Percentiles rank a stretch among this genome's conserved stretches.
Evolutionary conservation across 2,329 filamentous ascomycete genomes (phyloP).

Genomic region (Botrytis porri): DNA sequence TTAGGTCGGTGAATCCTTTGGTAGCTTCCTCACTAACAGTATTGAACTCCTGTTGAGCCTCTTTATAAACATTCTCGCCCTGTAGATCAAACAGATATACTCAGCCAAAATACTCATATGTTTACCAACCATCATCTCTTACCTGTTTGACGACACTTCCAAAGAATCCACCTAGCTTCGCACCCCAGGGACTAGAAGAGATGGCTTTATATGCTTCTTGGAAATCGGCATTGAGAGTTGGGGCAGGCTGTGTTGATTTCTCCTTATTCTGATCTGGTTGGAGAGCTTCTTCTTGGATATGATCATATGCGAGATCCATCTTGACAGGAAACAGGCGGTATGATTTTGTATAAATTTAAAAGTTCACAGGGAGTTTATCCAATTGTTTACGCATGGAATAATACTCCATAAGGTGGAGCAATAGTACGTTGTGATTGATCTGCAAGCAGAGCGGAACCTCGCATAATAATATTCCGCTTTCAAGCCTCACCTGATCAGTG

Average conservation of each 20-base stretch:
- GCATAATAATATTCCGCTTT: conserved; percentile 1
- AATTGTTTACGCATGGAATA: background rate
- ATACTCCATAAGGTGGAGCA: conserved; percentile 1
- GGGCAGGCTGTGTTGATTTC: conserved; percentile 44
- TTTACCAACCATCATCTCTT: conserved; percentile 32
- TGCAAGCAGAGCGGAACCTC: conserved; percentile 6
- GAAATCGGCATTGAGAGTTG: conserved; percentile 78
- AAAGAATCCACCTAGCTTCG: conserved; percentile 81
- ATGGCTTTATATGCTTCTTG: conserved; percentile 96
- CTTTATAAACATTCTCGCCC: conserved; percentile 79
- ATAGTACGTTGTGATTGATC: conserved; percentile 1
- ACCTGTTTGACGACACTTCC: conserved; percentile 93
- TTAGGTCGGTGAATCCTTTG: conserved; percentile 72
- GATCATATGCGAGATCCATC: conserved; percentile 98
- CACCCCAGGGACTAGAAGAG: conserved; percentile 87
- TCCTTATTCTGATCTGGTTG: conserved; percentile 50
- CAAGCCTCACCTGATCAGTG: conserved; percentile 7
- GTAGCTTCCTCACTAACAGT: conserved; percentile 77
- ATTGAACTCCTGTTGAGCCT: conserved; percentile 80
- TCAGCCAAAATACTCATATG: background rate
- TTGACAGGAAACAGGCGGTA: background rate
- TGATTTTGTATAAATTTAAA: background rate
- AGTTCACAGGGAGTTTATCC: conserved; percentile 1
- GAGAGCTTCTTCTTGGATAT: conserved; percentile 82
- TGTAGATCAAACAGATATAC: conserved; percentile 39